Conservation (phyloP, 805 yeast species). For the Yamadazyma tumulicola region DNA sequence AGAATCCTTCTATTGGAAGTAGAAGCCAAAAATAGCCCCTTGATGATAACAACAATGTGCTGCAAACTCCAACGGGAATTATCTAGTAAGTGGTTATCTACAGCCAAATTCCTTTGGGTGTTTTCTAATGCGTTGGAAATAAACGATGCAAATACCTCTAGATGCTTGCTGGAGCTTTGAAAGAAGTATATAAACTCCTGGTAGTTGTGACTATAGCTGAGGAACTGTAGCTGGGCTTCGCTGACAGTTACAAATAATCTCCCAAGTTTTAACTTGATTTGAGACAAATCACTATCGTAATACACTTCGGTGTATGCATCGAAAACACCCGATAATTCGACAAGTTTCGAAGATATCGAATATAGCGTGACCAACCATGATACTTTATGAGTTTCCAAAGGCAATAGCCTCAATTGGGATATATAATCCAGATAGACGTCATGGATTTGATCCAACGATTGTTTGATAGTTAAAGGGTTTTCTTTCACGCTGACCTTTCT, state of each 20-base stretch:
- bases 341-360: not conserved
- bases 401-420: not conserved
- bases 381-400: not conserved
- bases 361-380: not conserved
- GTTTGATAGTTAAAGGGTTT: too few species aligned
- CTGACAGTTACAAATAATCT: not conserved
- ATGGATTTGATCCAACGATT: not conserved
- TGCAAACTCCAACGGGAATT: conserved; percentile 3
- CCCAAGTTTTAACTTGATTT: conserved; percentile 1
- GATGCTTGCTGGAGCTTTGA: too few species aligned
- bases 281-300: too few species aligned
- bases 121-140: conserved; percentile 1
- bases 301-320: too few species aligned
- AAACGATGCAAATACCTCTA: not conserved
- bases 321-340: conserved; percentile 1
- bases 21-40: not conserved
- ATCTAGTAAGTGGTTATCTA: conserved; percentile 7
- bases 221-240: conserved; percentile 1
- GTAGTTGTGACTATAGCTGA: too few species aligned
- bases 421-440: not conserved
- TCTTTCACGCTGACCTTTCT: too few species aligned
- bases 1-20: not conserved
- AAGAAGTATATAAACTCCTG: too few species aligned
- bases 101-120: conserved; percentile 6
- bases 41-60: not conserved